Conservation (phyloP, 2,329 filamentous ascomycete genomes). For the Incumbomyces lentus region DNA sequence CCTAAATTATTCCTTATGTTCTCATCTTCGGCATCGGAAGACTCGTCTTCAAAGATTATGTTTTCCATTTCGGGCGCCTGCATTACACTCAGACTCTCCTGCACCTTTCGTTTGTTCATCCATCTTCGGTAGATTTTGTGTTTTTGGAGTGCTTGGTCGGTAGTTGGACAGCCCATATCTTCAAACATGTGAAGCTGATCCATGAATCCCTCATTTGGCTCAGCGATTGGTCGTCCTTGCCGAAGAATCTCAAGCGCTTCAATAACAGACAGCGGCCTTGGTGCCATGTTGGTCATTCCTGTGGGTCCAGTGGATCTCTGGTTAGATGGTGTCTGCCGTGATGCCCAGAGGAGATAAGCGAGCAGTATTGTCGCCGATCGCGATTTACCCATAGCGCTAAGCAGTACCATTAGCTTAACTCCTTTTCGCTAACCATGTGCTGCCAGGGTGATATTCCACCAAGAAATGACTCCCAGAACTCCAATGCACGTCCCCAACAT, state of each 20-base stretch:
- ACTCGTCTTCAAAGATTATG: conserved; percentile 61
- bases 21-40: conserved; percentile 24
- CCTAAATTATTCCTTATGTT: not conserved
- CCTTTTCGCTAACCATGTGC: not conserved
- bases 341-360: conserved; percentile 65
- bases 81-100: conserved; percentile 59
- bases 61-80: conserved; percentile 66
- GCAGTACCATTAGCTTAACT: conserved; percentile 12
- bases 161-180: conserved; percentile 68
- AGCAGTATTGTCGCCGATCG: conserved; percentile 76
- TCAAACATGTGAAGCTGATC: conserved; percentile 77
- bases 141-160: conserved; percentile 44
- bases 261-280: conserved; percentile 35
- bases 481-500: no score
- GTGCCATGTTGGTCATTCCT: conserved; percentile 33
- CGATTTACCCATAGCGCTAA: conserved; percentile 90
- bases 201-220: conserved; percentile 90
- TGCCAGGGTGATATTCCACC: not conserved
- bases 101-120: conserved; percentile 56
- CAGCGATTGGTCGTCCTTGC: conserved; percentile 62
- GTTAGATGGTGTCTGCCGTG: conserved; percentile 11
- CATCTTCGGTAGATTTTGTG: conserved; percentile 73
- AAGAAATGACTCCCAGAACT: no score
- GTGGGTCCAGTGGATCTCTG: conserved; percentile 27
- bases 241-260: conserved; percentile 59